phyloP scores from a whole-genome alignment of 2,329 filamentous ascomycete species.

The Epichloe sp. region DNA sequence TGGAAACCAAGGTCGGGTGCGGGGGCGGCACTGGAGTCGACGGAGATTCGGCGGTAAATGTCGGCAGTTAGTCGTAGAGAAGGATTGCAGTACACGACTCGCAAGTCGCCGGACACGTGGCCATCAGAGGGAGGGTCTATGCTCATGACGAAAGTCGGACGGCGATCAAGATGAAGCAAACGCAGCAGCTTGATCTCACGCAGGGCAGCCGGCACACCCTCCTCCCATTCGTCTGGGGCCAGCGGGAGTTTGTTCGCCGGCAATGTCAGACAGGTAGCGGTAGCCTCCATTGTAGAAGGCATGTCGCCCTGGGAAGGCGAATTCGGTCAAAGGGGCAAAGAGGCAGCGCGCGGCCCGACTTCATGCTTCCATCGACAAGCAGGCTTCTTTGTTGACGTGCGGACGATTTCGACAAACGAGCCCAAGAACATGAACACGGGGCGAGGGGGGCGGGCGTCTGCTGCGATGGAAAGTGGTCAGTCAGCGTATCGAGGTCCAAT shows the following conservation, averaged over 20 bases:
- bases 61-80: conserved; percentile 1
- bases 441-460: not conserved
- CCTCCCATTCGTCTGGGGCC: not conserved
- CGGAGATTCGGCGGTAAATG: not conserved
- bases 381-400: not conserved
- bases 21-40: not conserved
- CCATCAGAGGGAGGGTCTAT: conserved; percentile 7
- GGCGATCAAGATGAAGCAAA: conserved; percentile 27
- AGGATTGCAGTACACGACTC: conserved; percentile 25
- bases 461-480: not conserved
- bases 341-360: not conserved
- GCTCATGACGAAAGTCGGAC: conserved; percentile 27
- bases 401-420: not conserved
- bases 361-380: not conserved
- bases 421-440: too few species aligned
- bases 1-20: not conserved
- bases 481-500: not conserved
- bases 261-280: not conserved
- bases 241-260: not conserved
- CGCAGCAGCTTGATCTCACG: conserved; percentile 23
- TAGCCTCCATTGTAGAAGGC: not conserved
- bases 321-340: not conserved
- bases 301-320: not conserved
- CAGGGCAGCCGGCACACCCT: conserved; percentile 3
- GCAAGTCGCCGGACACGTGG: conserved; percentile 5